Base-by-base conservation (phyloP, 2,329 filamentous ascomycete species). In the Alternaria postmessia region DNA sequence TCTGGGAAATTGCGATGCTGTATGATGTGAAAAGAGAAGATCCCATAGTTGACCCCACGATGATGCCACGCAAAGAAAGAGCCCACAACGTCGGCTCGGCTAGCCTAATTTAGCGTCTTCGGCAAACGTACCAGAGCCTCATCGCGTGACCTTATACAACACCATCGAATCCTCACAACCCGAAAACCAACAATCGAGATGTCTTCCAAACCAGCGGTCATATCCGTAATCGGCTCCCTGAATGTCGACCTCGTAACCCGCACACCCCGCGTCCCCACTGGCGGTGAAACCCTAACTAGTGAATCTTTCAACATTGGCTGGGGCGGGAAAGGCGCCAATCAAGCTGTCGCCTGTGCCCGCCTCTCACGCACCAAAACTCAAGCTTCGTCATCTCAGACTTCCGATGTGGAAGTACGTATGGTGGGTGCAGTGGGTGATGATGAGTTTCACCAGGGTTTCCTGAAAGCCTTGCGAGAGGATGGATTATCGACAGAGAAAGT, bases 261-360 rank as follows among this genome's bases (percentile, higher is more conserved):
- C 71, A 95, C 95, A 34, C 84, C 92, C 5, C 92, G 94, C 64
- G 88, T 97, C 64, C 94, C 95, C 1, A 82, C 85, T 1, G 89
- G 91, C 1, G 95, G 94, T 67, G 94, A 99, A 81, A 98, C 94
- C 3, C 85, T 98, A 52, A 94, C 91, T 3, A 87, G 92, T 48
- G 88, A 83, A 66, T 88, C 88, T 20, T 96, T 96, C 81, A 86
- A 86, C 74, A 92, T 90, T 36, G 93, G 91, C 43, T 89, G 91
- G 30, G 95, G 94, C 71, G 94, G 95, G 58, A 99, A 99, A 81
- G 94, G 94, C 65, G 93, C 94, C 62, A 98, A 98, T 82, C 94
- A 98, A 82, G 94, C 93, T 61, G 91, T 97, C 57, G 93, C 93
- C 24, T 93, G 91, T 80, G 91, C 90, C 51, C 91, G 94, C 64